Conservation (phyloP, 225 moss, liverwort and hornwort species). For the Pseudisothecium myosuroides region DNA sequence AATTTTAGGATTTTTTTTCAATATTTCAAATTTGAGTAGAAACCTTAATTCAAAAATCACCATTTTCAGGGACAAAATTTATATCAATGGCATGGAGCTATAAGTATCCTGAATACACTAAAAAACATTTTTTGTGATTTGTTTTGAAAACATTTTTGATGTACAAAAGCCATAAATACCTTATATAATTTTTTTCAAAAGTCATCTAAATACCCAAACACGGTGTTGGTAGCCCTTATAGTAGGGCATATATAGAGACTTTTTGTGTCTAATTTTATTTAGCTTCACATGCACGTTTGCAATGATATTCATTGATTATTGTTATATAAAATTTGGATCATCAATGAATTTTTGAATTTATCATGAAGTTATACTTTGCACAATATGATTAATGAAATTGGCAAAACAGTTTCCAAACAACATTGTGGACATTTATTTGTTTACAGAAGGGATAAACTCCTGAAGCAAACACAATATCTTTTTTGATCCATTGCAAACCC, state of each 20-base stretch:
- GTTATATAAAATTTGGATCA: not conserved
- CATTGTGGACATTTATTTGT: not conserved
- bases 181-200: accelerated
- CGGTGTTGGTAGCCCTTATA: not conserved
- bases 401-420: not conserved
- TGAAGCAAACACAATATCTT: not conserved
- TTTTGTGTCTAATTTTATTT: not conserved
- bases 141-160: not conserved
- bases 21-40: not conserved
- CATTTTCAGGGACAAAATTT: not conserved
- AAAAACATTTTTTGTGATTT: not conserved
- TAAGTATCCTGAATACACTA: not conserved
- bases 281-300: not conserved
- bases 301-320: not conserved
- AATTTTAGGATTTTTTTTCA: not conserved
- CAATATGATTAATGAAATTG: not conserved
- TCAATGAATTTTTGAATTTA: too few species aligned
- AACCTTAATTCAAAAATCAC: not conserved
- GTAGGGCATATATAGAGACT: not conserved
- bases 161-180: not conserved
- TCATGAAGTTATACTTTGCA: not conserved
- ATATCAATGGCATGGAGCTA: not conserved
- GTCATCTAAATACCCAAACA: not conserved
- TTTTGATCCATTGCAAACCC: not conserved
- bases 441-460: not conserved